Conservation (phyloP, 371 early-diverging fungal species). For the Chytridium lagenaria region DNA sequence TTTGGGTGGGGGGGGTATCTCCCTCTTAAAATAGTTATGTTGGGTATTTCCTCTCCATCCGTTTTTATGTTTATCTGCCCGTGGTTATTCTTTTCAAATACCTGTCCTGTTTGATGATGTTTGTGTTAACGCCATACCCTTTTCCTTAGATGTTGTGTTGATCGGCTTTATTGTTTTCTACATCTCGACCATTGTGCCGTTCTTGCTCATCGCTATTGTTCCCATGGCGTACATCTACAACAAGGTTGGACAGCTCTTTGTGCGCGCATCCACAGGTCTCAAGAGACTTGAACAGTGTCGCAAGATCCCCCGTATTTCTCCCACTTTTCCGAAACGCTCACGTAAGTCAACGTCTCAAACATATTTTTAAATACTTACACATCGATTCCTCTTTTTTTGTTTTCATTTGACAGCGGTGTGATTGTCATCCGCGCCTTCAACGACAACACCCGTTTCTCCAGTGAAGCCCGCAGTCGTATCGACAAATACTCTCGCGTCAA, state of each 20-base stretch:
- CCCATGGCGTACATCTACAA: constrained; percentile 33
- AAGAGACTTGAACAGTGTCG: constrained; percentile 80
- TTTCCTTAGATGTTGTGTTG: constrained; percentile 10
- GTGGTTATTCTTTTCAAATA: no score
- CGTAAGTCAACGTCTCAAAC: no score
- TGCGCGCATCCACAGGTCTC: constrained; percentile 71
- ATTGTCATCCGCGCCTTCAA: constrained; percentile 76
- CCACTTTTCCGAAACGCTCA: constrained; percentile 74
- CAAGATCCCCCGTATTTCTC: constrained; percentile 79
- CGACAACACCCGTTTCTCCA: constrained; percentile 42
- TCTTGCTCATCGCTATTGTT: constrained; percentile 16
- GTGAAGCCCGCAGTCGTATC: constrained; percentile 40
- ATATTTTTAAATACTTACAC: no score
- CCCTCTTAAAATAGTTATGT: no score
- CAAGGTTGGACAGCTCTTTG: constrained; percentile 52
- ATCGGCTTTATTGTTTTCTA: constrained; percentile 24
- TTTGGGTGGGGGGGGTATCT: no score
- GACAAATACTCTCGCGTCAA: constrained; percentile 73
- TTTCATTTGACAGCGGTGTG: constrained; percentile 47
- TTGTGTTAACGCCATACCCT: no score
- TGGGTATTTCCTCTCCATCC: no score
- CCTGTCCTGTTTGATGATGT: no score
- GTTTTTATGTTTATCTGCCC: no score
- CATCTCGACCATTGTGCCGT: constrained; percentile 22
- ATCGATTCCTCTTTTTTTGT: no score